Evolutionary conservation across 1,284 basidiomycete species (phyloP), one percentile per base, ranked within the genome.

Genomic region (Ganoderma sinense): DNA sequence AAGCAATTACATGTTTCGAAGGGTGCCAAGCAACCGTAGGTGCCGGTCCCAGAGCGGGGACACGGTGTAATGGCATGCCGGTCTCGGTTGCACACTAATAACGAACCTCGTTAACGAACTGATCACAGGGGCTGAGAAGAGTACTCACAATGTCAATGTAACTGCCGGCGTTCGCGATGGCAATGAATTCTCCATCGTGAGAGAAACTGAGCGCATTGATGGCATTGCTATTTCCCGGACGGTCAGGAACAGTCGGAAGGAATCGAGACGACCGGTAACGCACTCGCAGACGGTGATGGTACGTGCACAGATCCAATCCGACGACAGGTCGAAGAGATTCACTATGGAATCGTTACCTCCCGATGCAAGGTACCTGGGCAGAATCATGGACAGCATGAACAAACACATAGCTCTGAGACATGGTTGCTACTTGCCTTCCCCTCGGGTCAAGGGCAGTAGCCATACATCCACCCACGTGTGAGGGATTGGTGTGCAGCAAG

Each of bases 181-280:
- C 93, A 36, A 94, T 78, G 76, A 91, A 94, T 82, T 94, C 93
- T 45, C 93, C 93, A 73, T 94, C 93, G 71, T 90, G 85, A 6
- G 92, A 94, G 83, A 94, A 94, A 76, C 91, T 92, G n/a, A 94
- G 78, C n/a, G 87, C 84, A 68, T 87, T 92, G 73, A 94, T 90
- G 33, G 88, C 84, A 74, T 93, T 84, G 68, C 93, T 94, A 71
- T 41, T 18, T 18, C 56, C 62, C 41, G 62, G n/a, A 63, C 51
- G 31, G 45, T 62, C 55, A 55, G 41, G 26, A 18, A n/a, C 58
- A 29, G n/a, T 14, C 8, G 23, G 8, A 29, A 41, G 33, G 13
- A 33, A 39, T 5, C 16, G 4, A 26, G 14, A 31, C 23, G 13
- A 3, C 40, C 5, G 0, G 18, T 41, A 51, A 87, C 91, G 72